Evolutionary conservation across 129 eudicot genomes (phyloP).

Genomic region (Erigeron canadensis): DNA sequence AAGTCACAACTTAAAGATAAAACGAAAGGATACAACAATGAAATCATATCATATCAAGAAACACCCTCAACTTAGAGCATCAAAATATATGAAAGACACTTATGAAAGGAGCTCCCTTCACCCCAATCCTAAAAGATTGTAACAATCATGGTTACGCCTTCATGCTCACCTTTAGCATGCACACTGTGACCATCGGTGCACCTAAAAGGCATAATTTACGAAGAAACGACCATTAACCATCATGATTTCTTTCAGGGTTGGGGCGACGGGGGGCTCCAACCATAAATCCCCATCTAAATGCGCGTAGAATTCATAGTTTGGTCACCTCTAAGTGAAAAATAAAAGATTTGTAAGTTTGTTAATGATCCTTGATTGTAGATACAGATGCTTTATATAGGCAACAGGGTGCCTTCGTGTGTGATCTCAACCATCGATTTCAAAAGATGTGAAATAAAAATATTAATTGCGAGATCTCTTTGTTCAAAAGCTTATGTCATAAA

Average conservation of each 20-base stretch:
- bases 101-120: conserved; percentile 57
- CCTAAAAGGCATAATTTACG: conserved; percentile 32
- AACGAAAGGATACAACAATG: background rate
- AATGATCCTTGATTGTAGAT: conserved; percentile 17
- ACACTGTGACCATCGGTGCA: conserved; percentile 15
- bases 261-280: conserved; percentile 43
- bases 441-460: conserved; percentile 14
- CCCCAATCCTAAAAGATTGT: conserved; percentile 48
- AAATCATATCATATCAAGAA: background rate
- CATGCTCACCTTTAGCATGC: conserved; percentile 37
- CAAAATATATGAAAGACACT: background rate
- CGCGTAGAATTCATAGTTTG: too few relatives aligned
- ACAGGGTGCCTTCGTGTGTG: conserved; percentile 2
- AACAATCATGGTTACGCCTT: conserved; percentile 23
- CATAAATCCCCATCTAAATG: conserved; percentile 19
- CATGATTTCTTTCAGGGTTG: conserved; percentile 28
- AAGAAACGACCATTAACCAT: conserved; percentile 25
- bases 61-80: too few relatives aligned
- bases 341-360: background rate
- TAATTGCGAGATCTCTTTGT: conserved; percentile 21
- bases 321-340: background rate
- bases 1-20: background rate
- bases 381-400: conserved; percentile 37
- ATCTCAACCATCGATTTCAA: conserved; percentile 21
- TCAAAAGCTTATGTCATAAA: conserved; percentile 37